These are phyloP conservation scores for Metschnikowia peoriensis DNA, from an alignment of 805 yeast genomes.

Conservation along the genomic window DNA sequence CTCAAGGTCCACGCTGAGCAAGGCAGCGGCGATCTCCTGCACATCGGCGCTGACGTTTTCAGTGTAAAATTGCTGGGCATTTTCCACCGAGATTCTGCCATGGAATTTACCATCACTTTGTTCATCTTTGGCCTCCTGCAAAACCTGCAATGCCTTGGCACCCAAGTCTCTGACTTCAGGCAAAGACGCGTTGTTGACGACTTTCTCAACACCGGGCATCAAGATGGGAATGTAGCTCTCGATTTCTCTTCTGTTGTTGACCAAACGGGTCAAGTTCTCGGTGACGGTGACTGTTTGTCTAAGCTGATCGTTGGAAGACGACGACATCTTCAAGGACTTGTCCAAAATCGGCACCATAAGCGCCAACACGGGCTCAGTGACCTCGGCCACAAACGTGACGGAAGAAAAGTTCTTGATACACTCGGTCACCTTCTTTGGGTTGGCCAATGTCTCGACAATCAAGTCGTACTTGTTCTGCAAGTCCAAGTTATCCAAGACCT, in stretches of 20 bases:
- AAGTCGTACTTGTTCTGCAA: slow-evolving; percentile 77
- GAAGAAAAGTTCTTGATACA: slow-evolving; percentile 88
- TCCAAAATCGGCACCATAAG: slow-evolving; percentile 88
- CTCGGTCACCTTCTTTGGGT: slow-evolving; percentile 83
- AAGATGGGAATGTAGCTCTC: slow-evolving; percentile 82
- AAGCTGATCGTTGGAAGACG: slow-evolving; percentile 92
- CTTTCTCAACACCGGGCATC: slow-evolving; percentile 89
- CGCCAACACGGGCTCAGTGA: slow-evolving; percentile 92
- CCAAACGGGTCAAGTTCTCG: slow-evolving; percentile 92
- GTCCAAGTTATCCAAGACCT: slow-evolving; percentile 88
- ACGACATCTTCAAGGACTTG: slow-evolving; percentile 81
- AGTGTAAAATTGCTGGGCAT: slow-evolving; percentile 47
- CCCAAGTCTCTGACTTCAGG: slow-evolving; percentile 97
- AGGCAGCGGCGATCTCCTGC: slow-evolving; percentile 28
- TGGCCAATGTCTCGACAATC: slow-evolving; percentile 84
- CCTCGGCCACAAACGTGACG: slow-evolving; percentile 97
- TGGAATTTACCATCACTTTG: slow-evolving; percentile 69
- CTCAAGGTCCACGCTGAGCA: slow-evolving; percentile 26
- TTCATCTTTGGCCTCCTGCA: slow-evolving; percentile 75
- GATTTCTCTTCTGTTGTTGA: slow-evolving; percentile 89
- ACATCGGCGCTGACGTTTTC: slow-evolving; percentile 17
- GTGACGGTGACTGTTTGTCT: slow-evolving; percentile 96
- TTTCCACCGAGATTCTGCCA: slow-evolving; percentile 63
- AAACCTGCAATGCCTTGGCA: slow-evolving; percentile 75
- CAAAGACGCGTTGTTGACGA: slow-evolving; percentile 82